Percentiles rank a stretch among this genome's conserved stretches.
Evolutionary conservation across 805 yeast species (phyloP).

Genomic region (Ogataea pilisensis): DNA sequence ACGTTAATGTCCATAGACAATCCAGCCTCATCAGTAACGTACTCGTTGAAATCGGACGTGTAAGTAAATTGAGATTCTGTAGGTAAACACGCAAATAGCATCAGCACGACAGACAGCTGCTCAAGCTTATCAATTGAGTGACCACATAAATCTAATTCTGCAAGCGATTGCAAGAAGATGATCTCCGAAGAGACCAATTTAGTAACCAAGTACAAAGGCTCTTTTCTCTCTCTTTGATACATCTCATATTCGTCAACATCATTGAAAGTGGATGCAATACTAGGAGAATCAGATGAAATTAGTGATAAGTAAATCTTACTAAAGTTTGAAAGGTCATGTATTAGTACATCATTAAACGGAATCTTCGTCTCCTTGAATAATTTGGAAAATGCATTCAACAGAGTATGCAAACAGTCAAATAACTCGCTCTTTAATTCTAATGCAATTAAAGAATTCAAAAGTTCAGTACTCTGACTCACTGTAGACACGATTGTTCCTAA

Average conservation of each 20-base stretch:
- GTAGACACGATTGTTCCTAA: slow-evolving; percentile 12
- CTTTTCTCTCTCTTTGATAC: slow-evolving; percentile 22
- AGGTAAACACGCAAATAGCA: slow-evolving; percentile 40
- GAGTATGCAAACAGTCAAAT: slow-evolving; percentile 24
- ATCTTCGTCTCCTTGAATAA: slow-evolving; percentile 9
- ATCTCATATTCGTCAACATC: slow-evolving; percentile 20
- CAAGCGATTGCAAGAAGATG: slow-evolving; percentile 27
- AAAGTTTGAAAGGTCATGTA: slow-evolving; percentile 18
- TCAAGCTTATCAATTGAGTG: slow-evolving; percentile 13
- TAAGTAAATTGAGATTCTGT: slow-evolving; percentile 43
- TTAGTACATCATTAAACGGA: slow-evolving; percentile 11
- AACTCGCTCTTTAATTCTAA: slow-evolving; percentile 26
- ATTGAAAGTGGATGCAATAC: slow-evolving; percentile 8
- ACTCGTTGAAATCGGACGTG: slow-evolving; percentile 59
- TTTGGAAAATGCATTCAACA: slow-evolving; percentile 25
- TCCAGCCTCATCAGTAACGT: slow-evolving; percentile 72
- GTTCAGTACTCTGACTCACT: slow-evolving; percentile 3
- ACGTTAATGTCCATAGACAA: slow-evolving; percentile 50
- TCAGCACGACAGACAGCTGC: slow-evolving; percentile 28
- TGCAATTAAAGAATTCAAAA: slow-evolving; percentile 12
- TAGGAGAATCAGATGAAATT: slow-evolving; percentile 4
- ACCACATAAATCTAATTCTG: slow-evolving; percentile 17
- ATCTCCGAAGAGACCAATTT: slow-evolving; percentile 28
- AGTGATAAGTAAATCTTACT: slow-evolving; percentile 18
- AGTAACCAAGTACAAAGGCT: slow-evolving; percentile 17